Conservation (phyloP, 495 filamentous ascomycete species). For the Haplographium delicatum region DNA sequence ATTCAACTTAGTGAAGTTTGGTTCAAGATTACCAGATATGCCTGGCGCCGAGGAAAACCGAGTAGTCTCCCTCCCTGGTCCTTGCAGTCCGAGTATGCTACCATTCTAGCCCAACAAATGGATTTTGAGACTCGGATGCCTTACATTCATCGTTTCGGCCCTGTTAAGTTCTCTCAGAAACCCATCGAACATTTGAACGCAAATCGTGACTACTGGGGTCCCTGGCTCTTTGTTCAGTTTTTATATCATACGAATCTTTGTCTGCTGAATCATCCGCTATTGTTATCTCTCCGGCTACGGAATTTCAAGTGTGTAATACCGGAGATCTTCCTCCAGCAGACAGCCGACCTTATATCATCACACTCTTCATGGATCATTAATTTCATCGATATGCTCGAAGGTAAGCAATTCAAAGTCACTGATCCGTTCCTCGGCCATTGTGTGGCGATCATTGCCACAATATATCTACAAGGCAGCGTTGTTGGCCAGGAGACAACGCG, state of each 20-base stretch:
- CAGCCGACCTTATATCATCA: slow-evolving; percentile 40
- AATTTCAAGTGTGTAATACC: slow-evolving; percentile 43
- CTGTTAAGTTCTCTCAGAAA: slow-evolving; percentile 37
- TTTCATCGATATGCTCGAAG: slow-evolving; percentile 43
- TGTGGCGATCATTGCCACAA: slow-evolving; percentile 44
- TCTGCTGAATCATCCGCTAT: slow-evolving; percentile 42
- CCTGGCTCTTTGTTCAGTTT: slow-evolving; percentile 44
- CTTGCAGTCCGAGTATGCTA: slow-evolving; percentile 43
- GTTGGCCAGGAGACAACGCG: slow-evolving; percentile 34
- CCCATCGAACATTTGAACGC: slow-evolving; percentile 35
- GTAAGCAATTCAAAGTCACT: slow-evolving; percentile 37
- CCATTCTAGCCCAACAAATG: slow-evolving; percentile 44
- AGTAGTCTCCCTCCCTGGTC: slow-evolving; percentile 44
- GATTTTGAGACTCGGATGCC: slow-evolving; percentile 44
- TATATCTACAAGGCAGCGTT: slow-evolving; percentile 45
- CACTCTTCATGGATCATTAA: slow-evolving; percentile 46
- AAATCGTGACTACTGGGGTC: slow-evolving; percentile 42
- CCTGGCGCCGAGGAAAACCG: slow-evolving; percentile 38
- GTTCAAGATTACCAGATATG: slow-evolving; percentile 40
- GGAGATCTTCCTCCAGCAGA: slow-evolving; percentile 46
- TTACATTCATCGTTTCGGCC: slow-evolving; percentile 41
- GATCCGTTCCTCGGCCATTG: slow-evolving; percentile 46
- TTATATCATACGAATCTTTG: slow-evolving; percentile 46
- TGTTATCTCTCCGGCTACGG: slow-evolving; percentile 40
- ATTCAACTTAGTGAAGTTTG: slow-evolving; percentile 42